Base-by-base conservation (phyloP, 2,329 filamentous ascomycete species). In the Botrytis deweyae region DNA sequence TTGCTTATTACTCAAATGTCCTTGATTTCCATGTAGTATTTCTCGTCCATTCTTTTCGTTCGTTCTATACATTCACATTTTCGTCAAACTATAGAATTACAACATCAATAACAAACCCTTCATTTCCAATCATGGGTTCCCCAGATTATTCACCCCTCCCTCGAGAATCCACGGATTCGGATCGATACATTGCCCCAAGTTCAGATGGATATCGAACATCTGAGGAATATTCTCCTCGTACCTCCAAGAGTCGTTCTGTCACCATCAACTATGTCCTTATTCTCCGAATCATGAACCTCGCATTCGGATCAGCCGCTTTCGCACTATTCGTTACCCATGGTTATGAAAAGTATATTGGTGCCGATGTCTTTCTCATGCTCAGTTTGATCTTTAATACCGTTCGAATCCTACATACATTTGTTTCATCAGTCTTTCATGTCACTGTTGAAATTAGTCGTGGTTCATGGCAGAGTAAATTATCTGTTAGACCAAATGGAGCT, bases 121-220 rank as follows among this genome's bases (percentile, higher is more conserved):
- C 20, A 40, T 62, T 3, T 40, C 10, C 59, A 62, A 59, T 59
- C 36, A 69, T 69, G 66, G 66, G 67, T 22, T 71, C 58, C 36
- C 69, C 58, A 63, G 42, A 40, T 33, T 63, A 63, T 33, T 29
- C 33, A 7, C 29, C 69, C 16, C 40, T 71, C 16, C 58, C 69
- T 36, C 59, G 69, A 42, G 42, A 71, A 29, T 63, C 58, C 22
- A 22, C 69, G n/a, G 69, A 71, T 36, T 58, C 40, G 33, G 69
- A 71, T 36, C 69, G 69, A 20, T 64, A 44, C 62, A 22, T 44
- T 18, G 42, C 38, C 3, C 40, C n/a, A 40, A 64, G 38, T n/a
- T 42, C 40, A 9, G 25, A 63, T n/a, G 6, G 25, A 5, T 29
- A 64, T n/a, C 62, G 62, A 29, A 44, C 38, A n/a, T 64, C 40